Evolutionary conservation across 2,329 filamentous ascomycete genomes (phyloP), one percentile per base, ranked within the genome.

Genomic region (Trichophyton simii): DNA sequence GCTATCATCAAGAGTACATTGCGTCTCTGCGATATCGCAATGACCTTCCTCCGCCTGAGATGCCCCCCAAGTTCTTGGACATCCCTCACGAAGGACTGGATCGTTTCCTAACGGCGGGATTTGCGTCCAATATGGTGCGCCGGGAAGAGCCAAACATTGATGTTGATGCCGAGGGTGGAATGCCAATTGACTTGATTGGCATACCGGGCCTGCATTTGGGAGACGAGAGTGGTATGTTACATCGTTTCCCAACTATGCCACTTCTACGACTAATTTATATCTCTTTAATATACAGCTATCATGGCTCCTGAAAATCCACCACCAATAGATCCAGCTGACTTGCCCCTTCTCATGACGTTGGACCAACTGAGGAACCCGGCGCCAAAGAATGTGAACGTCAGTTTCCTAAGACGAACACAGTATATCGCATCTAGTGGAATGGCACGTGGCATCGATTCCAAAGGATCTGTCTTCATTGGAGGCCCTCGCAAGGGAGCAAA

Each of bases 131-230:
- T 65, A 79, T 99, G 67, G 90, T 89, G 18, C 82, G 92, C 70
- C 91, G 96, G 70, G 94, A 97, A 78, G 89, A 92, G 59, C 80
- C 96, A 57, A 97, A 96, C 71, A 94, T 99, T 64, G 94, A 99
- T 76, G 91, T 91, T 34, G 94, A 99, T 82, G 94, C 91, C 7
- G 94, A 99, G 78, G 83, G 97, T 68, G 94, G 94, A 62, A 97
- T 99, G 94, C 91, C 91, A 63, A 85, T 99, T 71, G 92, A 97
- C 73, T 78, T 99, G 67, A 88, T 97, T 62, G 94, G 94, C 69
- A 89, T 97, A 78, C 92, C 92, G 5, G 91, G 91, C 34, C 86
- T 97, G 62, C 96, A 97, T 70, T 87, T 97, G 69, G 92, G 91
- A 62, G 91, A 97, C 73, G 92, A 97, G 79, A 87, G 87, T 76